These are phyloP conservation scores for Coemansia sp. DNA, from an alignment of 192 early-diverging fungal genomes.

Conservation along the genomic window DNA sequence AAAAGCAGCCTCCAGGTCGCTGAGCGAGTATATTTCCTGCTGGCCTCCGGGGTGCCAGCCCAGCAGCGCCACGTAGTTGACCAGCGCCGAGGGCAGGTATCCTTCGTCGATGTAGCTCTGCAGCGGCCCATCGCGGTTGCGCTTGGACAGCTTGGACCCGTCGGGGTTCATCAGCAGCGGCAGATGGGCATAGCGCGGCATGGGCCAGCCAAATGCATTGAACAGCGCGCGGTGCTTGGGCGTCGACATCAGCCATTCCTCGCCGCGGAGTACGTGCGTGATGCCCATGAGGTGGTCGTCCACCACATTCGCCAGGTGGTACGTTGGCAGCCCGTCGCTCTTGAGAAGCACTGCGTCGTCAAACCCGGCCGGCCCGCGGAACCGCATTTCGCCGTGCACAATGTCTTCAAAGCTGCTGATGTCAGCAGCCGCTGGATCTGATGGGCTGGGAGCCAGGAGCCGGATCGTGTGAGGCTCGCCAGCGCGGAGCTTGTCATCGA, in stretches of 20 bases:
- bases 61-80: slow-evolving; percentile 86
- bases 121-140: slow-evolving; percentile 72
- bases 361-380: slow-evolving; percentile 68
- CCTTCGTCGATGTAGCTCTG: slow-evolving; percentile 78
- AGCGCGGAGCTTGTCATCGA: slow-evolving; percentile 62
- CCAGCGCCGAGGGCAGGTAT: slow-evolving; percentile 81
- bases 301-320: slow-evolving; percentile 94
- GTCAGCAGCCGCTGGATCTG: slow-evolving; percentile 58
- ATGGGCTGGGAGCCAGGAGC: slow-evolving; percentile 58
- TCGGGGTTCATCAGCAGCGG: slow-evolving; percentile 85
- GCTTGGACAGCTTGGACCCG: slow-evolving; percentile 88
- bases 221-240: slow-evolving; percentile 91
- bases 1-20: slow-evolving; percentile 30
- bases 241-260: slow-evolving; percentile 95
- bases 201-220: slow-evolving; percentile 75
- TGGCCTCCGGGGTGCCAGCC: slow-evolving; percentile 72
- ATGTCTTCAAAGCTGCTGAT: slow-evolving; percentile 66
- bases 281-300: slow-evolving; percentile 93
- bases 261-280: slow-evolving; percentile 91
- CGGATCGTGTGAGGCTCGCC: slow-evolving; percentile 71
- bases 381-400: slow-evolving; percentile 75
- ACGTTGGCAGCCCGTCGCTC: slow-evolving; percentile 91
- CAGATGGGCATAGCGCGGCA: slow-evolving; percentile 84
- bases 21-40: slow-evolving; percentile 68
- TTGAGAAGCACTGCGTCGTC: slow-evolving; percentile 93